Percentiles rank a stretch among this genome's conserved stretches.
These are phyloP conservation scores for Ustilago lituana DNA, from an alignment of 1,284 basidiomycete species.

Conservation along the genomic window DNA sequence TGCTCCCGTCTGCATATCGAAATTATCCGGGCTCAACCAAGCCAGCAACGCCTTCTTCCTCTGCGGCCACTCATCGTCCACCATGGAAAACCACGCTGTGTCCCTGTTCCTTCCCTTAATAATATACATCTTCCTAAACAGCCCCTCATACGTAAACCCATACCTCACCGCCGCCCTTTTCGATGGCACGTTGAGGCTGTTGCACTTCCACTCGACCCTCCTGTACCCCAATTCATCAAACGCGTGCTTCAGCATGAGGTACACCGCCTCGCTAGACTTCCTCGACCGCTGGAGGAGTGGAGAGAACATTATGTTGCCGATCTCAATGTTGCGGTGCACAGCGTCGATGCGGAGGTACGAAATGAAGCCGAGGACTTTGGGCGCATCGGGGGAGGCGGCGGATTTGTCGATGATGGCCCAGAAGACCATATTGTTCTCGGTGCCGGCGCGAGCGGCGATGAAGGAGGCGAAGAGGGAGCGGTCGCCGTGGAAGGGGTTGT, in stretches of 20 bases:
- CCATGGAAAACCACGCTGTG: slow-evolving; percentile 54
- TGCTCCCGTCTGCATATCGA: slow-evolving; percentile 15
- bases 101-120: slow-evolving; percentile 52
- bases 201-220: slow-evolving; percentile 60
- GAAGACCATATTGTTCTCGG: slow-evolving; percentile 37
- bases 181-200: slow-evolving; percentile 45
- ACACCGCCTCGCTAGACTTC: slow-evolving; percentile 46
- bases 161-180: slow-evolving; percentile 50
- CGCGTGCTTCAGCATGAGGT: slow-evolving; percentile 34
- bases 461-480: slow-evolving; percentile 2
- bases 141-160: slow-evolving; percentile 52
- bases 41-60: slow-evolving; percentile 31
- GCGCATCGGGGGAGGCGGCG: background rate
- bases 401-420: slow-evolving; percentile 34
- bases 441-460: slow-evolving; percentile 5
- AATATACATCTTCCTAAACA: slow-evolving; percentile 48
- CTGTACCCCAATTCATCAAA: slow-evolving; percentile 44
- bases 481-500: slow-evolving; percentile 29
- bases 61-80: slow-evolving; percentile 53
- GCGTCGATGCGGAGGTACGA: slow-evolving; percentile 33
- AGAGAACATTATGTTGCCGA: slow-evolving; percentile 54
- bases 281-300: slow-evolving; percentile 38
- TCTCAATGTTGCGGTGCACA: slow-evolving; percentile 41
- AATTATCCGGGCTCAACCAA: slow-evolving; percentile 49
- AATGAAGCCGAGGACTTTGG: slow-evolving; percentile 23